A percentile compares a stretch with the other conserved stretches of the same genome.
Conservation (phyloP, 2,329 filamentous ascomycete species). For the Xylaria sp. region DNA sequence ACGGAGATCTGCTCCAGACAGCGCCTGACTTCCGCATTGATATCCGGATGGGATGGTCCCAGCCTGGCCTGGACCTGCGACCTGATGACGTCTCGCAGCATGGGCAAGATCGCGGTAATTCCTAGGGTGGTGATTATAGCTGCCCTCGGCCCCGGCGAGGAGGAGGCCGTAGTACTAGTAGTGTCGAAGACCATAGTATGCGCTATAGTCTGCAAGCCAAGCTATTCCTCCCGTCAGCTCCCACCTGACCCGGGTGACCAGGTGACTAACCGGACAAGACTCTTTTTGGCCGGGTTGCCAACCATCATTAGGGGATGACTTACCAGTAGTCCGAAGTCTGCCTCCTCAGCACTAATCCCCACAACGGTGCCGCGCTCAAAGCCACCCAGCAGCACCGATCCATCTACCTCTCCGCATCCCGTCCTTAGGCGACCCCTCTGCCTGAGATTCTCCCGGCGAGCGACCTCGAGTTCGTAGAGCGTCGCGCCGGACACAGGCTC, state of each 20-base stretch:
- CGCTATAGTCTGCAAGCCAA: conserved; percentile 54
- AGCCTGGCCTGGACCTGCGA: conserved; percentile 37
- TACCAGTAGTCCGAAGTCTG: conserved; percentile 51
- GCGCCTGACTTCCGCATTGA: conserved; percentile 33
- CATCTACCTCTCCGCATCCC: conserved; percentile 54
- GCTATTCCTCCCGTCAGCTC: conserved; percentile 15
- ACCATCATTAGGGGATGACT: conserved; percentile 28
- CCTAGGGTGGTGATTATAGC: conserved; percentile 55
- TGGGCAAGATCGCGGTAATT: conserved; percentile 43
- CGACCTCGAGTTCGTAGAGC: conserved; percentile 44
- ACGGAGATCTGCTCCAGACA: conserved; percentile 56
- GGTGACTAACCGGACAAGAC: no score
- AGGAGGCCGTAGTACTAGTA: conserved; percentile 9
- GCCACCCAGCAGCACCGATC: conserved; percentile 48
- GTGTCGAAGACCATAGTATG: conserved; percentile 40
- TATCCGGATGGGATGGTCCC: conserved; percentile 14
- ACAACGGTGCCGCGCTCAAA: conserved; percentile 55
- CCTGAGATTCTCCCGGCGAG: conserved; percentile 38
- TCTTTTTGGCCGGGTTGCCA: neutral
- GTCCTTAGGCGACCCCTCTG: conserved; percentile 40
- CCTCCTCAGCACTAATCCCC: conserved; percentile 57
- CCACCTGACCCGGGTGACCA: neutral
- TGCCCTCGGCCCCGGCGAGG: conserved; percentile 26
- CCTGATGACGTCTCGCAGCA: conserved; percentile 45
- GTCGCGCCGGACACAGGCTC: conserved; percentile 50